Evolutionary conservation across 2,329 filamentous ascomycete species (phyloP).

Genomic region (Fonsecaea erecta): DNA sequence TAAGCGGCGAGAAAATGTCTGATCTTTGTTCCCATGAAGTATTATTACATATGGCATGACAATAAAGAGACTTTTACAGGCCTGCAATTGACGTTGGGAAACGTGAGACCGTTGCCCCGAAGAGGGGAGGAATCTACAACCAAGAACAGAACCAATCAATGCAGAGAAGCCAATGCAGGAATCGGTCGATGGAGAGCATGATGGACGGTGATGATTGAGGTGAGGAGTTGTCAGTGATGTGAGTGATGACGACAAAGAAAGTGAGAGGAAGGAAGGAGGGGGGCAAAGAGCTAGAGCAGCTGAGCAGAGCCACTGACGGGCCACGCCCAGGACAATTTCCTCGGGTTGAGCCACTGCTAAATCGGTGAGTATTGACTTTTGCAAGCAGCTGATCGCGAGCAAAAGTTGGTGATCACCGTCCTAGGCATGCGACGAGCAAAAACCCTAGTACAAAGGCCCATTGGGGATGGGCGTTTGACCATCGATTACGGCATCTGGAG

Average conservation of each 20-base stretch:
- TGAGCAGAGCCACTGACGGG: background rate
- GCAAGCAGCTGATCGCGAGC: background rate
- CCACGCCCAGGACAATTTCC: background rate
- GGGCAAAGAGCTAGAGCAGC: background rate
- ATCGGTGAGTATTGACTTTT: background rate
- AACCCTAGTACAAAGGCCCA: background rate
- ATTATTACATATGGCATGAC: background rate
- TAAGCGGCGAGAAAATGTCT: constrained; percentile 2
- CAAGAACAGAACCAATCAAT: background rate
- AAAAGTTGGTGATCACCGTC: background rate
- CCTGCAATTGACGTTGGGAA: background rate
- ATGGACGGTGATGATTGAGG: background rate
- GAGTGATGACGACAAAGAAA: background rate
- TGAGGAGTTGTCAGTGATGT: background rate
- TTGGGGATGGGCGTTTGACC: background rate
- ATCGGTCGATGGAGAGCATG: background rate
- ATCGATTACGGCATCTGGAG: background rate
- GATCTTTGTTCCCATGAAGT: background rate
- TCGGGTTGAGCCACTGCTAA: background rate
- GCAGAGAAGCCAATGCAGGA: background rate
- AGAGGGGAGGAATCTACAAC: background rate
- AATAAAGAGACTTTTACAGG: background rate
- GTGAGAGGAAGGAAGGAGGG: background rate
- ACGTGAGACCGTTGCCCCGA: background rate
- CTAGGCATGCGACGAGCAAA: background rate